A percentile compares a stretch with the other conserved stretches of the same genome.
These are phyloP conservation scores for Pogostemon cablin DNA, from an alignment of 257 asterid species.

Conservation along the genomic window DNA sequence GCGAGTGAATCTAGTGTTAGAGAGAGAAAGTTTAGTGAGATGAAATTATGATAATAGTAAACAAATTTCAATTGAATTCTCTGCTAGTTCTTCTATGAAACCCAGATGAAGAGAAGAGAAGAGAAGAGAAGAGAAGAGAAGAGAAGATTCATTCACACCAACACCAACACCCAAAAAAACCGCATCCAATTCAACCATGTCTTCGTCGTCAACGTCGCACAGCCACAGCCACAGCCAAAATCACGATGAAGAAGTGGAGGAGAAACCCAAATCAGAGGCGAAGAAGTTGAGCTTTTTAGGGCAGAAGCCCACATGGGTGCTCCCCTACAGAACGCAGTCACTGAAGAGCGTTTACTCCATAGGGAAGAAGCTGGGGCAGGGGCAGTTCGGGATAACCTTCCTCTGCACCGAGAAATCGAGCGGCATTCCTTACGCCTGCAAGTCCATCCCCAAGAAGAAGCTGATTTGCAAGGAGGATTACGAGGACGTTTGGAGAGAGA, in stretches of 20 bases:
- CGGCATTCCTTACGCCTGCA: conserved; percentile 59
- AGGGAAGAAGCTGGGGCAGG: conserved; percentile 71
- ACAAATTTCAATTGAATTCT: conserved; percentile 24
- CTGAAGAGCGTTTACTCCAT: conserved; percentile 52
- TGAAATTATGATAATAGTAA: not conserved
- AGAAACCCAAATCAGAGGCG: conserved; percentile 47
- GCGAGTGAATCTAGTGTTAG: conserved; percentile 31
- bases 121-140: conserved; percentile 6
- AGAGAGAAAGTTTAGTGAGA: conserved; percentile 29
- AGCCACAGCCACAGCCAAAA: conserved; percentile 34
- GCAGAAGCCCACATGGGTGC: conserved; percentile 57
- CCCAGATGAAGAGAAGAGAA: conserved; percentile 1
- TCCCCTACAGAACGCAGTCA: conserved; percentile 54
- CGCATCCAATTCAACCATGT: conserved; percentile 32
- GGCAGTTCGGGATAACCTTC: conserved; percentile 67
- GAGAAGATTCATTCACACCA: conserved; percentile 2
- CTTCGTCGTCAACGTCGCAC: conserved; percentile 45
- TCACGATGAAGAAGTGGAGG: conserved; percentile 21
- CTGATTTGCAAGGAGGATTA: conserved; percentile 62
- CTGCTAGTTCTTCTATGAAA: not conserved
- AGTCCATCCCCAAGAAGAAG: conserved; percentile 67
- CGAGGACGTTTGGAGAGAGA: conserved; percentile 78
- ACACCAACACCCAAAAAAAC: conserved; percentile 28
- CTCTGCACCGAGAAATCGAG: conserved; percentile 60
- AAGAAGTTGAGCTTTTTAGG: conserved; percentile 45